Conservation (phyloP, 1,284 basidiomycete genomes). For the Stygiomarasmius scandens region DNA sequence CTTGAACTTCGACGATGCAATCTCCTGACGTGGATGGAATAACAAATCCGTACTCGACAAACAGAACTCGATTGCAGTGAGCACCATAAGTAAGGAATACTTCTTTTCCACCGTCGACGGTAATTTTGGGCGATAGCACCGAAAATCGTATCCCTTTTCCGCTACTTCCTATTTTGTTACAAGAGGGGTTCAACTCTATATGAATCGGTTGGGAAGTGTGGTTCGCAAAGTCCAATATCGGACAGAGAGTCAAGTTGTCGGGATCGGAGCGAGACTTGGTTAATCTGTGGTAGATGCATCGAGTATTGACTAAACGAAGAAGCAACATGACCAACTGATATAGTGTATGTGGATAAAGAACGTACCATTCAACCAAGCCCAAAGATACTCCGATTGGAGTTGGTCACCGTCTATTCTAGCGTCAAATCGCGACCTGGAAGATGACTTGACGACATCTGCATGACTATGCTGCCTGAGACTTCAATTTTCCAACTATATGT, state of each 20-base stretch:
- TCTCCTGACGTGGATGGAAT: slow-evolving; percentile 29
- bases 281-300: slow-evolving; percentile 81
- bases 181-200: slow-evolving; percentile 47
- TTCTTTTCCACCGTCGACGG: slow-evolving; percentile 57
- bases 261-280: slow-evolving; percentile 52
- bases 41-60: slow-evolving; percentile 87
- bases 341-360: too few species aligned
- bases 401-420: slow-evolving; percentile 18
- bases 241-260: slow-evolving; percentile 83
- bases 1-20: slow-evolving; percentile 56
- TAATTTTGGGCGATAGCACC: slow-evolving; percentile 53
- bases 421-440: not conserved
- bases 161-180: slow-evolving; percentile 19
- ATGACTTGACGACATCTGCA: slow-evolving; percentile 3
- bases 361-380: slow-evolving; percentile 87
- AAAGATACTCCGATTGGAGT: slow-evolving; percentile 56
- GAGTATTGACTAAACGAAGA: slow-evolving; percentile 73
- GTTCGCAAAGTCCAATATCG: slow-evolving; percentile 86
- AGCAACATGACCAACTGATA: not conserved
- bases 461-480: slow-evolving; percentile 3
- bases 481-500: not conserved
- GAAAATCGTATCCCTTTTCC: slow-evolving; percentile 45
- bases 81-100: slow-evolving; percentile 76
- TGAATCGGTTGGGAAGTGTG: slow-evolving; percentile 51
- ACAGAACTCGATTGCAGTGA: slow-evolving; percentile 74